Evolutionary conservation across 108 stramenopile species (phyloP).

Genomic region (Fragilaria crotonensis): DNA sequence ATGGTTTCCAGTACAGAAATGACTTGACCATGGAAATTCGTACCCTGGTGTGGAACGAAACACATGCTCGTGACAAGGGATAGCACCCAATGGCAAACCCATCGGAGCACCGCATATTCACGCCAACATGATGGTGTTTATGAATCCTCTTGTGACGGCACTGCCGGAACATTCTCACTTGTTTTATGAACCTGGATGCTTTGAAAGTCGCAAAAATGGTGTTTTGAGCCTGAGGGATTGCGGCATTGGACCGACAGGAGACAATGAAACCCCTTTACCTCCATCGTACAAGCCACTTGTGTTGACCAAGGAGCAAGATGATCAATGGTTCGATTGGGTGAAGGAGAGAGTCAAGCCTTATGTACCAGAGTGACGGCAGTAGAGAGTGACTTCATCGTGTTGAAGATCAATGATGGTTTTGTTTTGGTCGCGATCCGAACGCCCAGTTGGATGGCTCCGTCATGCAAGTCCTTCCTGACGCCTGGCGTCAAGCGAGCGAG

Average conservation of each 20-base stretch:
- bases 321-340: background rate
- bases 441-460: no score
- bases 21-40: slow-evolving; percentile 23
- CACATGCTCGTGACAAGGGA: background rate
- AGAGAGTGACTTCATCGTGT: no score
- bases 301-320: background rate
- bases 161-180: slow-evolving; percentile 21
- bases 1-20: slow-evolving; percentile 47
- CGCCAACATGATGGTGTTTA: slow-evolving; percentile 12
- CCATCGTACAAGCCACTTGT: background rate
- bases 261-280: slow-evolving; percentile 1
- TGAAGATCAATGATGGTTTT: no score
- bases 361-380: no score
- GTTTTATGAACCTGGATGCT: slow-evolving; percentile 23
- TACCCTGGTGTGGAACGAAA: background rate
- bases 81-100: slow-evolving; percentile 5
- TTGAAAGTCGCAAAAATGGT: background rate
- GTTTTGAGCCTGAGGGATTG: slow-evolving; percentile 4
- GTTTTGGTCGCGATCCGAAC: no score
- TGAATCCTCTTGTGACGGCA: slow-evolving; percentile 18
- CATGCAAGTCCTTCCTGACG: no score
- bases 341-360: background rate
- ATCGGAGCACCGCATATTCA: background rate
- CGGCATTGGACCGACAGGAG: slow-evolving; percentile 2
- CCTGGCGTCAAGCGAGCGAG: no score